Percentiles rank a stretch among this genome's conserved stretches.
These are phyloP conservation scores for Suillus discolor DNA, from an alignment of 768 basidiomycete species.

Conservation along the genomic window DNA sequence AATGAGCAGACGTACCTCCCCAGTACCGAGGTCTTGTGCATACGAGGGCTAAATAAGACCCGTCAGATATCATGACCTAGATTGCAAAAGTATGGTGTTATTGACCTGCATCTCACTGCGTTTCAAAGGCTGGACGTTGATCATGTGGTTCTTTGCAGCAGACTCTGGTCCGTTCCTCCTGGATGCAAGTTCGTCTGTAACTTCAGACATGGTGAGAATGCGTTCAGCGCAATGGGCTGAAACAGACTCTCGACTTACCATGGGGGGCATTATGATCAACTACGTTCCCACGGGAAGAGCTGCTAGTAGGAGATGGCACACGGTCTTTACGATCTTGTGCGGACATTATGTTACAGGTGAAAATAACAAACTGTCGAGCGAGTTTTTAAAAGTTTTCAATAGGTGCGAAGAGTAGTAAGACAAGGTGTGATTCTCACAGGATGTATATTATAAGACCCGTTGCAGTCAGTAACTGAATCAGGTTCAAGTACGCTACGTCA, in stretches of 20 bases:
- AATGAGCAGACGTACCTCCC: slow-evolving; percentile 41
- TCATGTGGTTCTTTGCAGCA: slow-evolving; percentile 46
- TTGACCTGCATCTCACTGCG: slow-evolving; percentile 81
- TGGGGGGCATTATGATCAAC: slow-evolving; percentile 72
- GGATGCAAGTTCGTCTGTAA: slow-evolving; percentile 60
- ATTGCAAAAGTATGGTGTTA: slow-evolving; percentile 25
- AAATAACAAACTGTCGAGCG: neutral
- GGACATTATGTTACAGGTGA: slow-evolving; percentile 25
- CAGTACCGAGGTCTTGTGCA: slow-evolving; percentile 82
- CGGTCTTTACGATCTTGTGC: slow-evolving; percentile 59
- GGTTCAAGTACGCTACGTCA: neutral
- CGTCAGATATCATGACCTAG: neutral
- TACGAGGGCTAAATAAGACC: slow-evolving; percentile 71
- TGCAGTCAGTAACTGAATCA: neutral
- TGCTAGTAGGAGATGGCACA: slow-evolving; percentile 38
- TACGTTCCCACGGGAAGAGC: slow-evolving; percentile 55
- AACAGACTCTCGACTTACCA: slow-evolving; percentile 44
- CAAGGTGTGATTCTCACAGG: slow-evolving; percentile 9
- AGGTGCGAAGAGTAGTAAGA: neutral
- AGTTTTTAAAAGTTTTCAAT: slow-evolving; percentile 20
- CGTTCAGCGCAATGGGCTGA: slow-evolving; percentile 3
- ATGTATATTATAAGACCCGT: slow-evolving; percentile 12
- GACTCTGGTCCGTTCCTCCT: slow-evolving; percentile 31
- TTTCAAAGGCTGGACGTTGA: slow-evolving; percentile 84
- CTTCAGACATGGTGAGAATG: slow-evolving; percentile 38